Conservation (phyloP, 2,329 filamentous ascomycete genomes). For the Ceratocystis smalleyi region DNA sequence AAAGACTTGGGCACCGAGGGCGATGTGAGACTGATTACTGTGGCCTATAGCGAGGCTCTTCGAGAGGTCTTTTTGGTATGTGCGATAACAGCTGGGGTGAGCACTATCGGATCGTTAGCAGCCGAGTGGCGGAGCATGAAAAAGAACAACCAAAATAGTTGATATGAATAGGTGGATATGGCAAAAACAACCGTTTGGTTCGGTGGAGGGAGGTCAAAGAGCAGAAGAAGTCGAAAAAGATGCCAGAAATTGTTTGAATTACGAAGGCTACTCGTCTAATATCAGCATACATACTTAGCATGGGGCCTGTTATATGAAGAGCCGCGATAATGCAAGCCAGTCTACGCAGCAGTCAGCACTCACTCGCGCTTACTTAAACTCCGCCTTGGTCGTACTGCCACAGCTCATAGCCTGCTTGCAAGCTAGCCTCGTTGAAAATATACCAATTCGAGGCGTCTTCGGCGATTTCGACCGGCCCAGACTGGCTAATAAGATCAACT, state of each 20-base stretch:
- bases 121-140: slow-evolving; percentile 12
- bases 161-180: background rate
- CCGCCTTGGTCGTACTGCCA: slow-evolving; percentile 10
- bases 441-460: slow-evolving; percentile 20
- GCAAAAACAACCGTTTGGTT: background rate
- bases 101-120: slow-evolving; percentile 11
- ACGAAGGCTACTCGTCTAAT: background rate
- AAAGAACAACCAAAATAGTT: background rate
- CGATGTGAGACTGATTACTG: slow-evolving; percentile 7
- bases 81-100: slow-evolving; percentile 8
- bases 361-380: background rate
- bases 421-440: slow-evolving; percentile 21
- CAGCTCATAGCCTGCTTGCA: slow-evolving; percentile 19
- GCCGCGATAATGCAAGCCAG: too few species aligned
- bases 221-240: background rate
- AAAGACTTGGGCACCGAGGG: background rate
- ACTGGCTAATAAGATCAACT: slow-evolving; percentile 16
- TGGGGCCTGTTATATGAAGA: too few species aligned
- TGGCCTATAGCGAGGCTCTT: slow-evolving; percentile 7
- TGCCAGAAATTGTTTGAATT: background rate
- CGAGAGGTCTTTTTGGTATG: slow-evolving; percentile 13
- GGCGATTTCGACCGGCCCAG: slow-evolving; percentile 16
- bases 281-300: too few species aligned
- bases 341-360: too few species aligned
- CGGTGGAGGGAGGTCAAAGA: background rate